phyloP scores from a whole-genome alignment of 2,329 filamentous ascomycete genomes.

The Xylaria sp. region DNA sequence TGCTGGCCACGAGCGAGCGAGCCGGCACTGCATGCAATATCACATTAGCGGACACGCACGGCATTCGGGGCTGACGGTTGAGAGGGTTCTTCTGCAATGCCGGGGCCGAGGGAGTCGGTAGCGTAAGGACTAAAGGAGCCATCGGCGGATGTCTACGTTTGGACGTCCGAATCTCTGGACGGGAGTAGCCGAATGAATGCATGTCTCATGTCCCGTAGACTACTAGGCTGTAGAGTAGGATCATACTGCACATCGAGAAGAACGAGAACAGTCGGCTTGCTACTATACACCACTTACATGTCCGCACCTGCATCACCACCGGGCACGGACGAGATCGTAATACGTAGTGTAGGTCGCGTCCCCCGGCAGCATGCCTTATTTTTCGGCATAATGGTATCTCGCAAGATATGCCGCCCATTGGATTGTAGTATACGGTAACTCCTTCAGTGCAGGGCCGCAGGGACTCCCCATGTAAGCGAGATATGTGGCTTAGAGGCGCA shows the following conservation, averaged over 20 bases:
- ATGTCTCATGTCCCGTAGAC: conserved; percentile 2
- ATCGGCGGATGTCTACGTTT: conserved; percentile 29
- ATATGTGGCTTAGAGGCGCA: conserved; percentile 23
- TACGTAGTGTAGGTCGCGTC: too few species aligned
- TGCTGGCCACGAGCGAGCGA: neutral
- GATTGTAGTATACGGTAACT: neutral
- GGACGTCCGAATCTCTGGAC: conserved; percentile 25
- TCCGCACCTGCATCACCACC: too few species aligned
- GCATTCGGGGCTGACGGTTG: conserved; percentile 4
- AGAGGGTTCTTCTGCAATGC: conserved; percentile 2
- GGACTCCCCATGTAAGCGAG: conserved; percentile 23
- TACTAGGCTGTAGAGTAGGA: too few species aligned
- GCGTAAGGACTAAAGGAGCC: neutral
- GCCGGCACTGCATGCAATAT: neutral
- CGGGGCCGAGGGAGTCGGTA: conserved; percentile 15
- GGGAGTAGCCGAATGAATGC: conserved; percentile 23
- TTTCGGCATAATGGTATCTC: conserved; percentile 1
- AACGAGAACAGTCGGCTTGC: too few species aligned
- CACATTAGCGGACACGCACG: neutral
- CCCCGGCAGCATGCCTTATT: too few species aligned
- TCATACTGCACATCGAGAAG: too few species aligned
- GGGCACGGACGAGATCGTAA: too few species aligned
- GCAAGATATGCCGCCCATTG: neutral
- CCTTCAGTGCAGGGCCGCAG: too few species aligned
- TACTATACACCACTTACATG: too few species aligned